Percentiles rank a stretch among this genome's conserved stretches.
These are phyloP conservation scores for Helotiales sp. DNA, from an alignment of 2,329 filamentous ascomycete species.

Conservation along the genomic window DNA sequence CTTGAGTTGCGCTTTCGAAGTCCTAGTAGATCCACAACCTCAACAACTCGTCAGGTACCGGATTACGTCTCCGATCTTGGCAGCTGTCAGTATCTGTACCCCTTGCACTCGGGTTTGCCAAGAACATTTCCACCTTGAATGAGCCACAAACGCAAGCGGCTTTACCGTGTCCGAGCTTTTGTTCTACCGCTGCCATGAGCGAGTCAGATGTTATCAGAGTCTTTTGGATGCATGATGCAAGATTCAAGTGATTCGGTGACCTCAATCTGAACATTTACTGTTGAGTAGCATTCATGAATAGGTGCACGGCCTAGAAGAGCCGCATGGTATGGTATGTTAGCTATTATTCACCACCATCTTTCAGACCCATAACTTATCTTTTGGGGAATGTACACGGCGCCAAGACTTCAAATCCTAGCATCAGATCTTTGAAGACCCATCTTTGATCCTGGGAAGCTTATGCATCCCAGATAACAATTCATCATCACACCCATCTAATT, in stretches of 20 bases:
- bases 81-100: background rate
- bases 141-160: background rate
- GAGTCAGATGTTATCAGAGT: background rate
- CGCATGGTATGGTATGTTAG: no score
- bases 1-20: background rate
- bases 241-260: no score
- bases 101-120: background rate
- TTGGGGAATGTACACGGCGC: no score
- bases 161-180: background rate
- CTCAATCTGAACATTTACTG: no score
- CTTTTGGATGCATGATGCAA: no score
- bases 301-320: no score
- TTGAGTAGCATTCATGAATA: no score
- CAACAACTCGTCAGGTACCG: background rate
- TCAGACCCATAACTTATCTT: no score
- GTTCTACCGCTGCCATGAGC: background rate
- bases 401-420: no score
- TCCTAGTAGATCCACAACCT: background rate
- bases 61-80: background rate
- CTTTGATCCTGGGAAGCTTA: background rate
- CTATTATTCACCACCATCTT: no score
- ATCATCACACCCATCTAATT: background rate
- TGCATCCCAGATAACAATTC: background rate
- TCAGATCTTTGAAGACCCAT: background rate
- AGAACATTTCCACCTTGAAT: background rate